phyloP scores from a whole-genome alignment of 2,329 filamentous ascomycete genomes.

The Phyllosticta paracitricarpa region DNA sequence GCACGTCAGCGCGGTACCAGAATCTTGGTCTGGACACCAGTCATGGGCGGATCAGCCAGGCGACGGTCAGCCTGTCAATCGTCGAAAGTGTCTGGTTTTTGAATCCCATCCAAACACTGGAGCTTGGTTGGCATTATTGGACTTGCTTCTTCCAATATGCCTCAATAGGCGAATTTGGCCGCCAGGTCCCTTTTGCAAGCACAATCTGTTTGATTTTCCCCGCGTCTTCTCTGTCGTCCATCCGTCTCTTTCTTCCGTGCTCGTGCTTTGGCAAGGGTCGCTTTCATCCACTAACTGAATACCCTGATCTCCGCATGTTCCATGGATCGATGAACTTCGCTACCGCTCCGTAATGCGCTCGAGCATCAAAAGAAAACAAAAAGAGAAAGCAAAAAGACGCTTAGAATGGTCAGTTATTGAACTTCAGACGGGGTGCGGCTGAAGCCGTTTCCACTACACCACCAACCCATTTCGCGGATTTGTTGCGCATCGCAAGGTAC shows the following conservation, averaged over 20 bases:
- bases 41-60: too few relatives aligned
- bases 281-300: not conserved
- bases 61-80: too few relatives aligned
- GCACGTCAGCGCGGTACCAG: not conserved
- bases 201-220: too few relatives aligned
- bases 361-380: not conserved
- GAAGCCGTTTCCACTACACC: not conserved
- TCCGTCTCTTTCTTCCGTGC: too few relatives aligned
- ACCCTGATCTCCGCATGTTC: not conserved
- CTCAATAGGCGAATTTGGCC: too few relatives aligned
- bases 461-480: not conserved
- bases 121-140: too few relatives aligned
- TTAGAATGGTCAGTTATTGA: not conserved
- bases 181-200: too few relatives aligned
- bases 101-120: too few relatives aligned
- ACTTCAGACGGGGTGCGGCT: not conserved
- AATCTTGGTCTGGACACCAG: not conserved
- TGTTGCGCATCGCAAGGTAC: not conserved
- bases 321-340: not conserved
- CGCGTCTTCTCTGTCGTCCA: too few relatives aligned
- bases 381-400: not conserved
- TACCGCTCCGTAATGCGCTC: not conserved
- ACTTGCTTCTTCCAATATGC: too few relatives aligned
- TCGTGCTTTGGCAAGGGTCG: too few relatives aligned
- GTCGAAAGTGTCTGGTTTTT: too few relatives aligned